Percentiles rank a stretch among this genome's conserved stretches.
phyloP scores from a whole-genome alignment of 2,329 filamentous ascomycete species.

The Fusarium temperatum region DNA sequence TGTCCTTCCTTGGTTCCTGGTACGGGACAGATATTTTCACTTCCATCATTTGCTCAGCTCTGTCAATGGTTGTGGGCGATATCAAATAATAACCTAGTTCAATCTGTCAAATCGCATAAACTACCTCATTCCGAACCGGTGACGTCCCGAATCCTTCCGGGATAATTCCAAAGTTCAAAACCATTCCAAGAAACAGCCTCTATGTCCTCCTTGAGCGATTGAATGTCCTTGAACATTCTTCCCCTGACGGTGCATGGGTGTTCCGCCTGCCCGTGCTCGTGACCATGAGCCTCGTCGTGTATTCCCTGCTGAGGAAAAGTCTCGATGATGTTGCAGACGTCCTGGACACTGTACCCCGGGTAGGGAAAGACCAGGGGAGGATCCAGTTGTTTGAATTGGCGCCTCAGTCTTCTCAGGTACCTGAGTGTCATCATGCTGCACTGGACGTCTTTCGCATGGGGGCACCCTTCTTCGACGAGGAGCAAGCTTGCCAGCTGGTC shows the following conservation, averaged over 20 bases:
- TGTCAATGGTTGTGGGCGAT: neutral
- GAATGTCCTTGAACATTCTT: neutral
- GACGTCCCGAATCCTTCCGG: neutral
- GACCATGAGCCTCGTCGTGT: neutral
- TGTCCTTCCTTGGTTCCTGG: neutral
- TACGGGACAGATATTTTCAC: rapidly evolving
- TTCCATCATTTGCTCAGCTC: neutral
- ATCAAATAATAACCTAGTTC: neutral
- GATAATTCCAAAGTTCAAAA: neutral
- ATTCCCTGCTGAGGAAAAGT: neutral
- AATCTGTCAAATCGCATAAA: neutral
- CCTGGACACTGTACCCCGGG: neutral
- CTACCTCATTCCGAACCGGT: neutral
- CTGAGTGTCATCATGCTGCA: neutral
- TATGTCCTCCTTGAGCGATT: neutral
- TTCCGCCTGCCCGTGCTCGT: neutral
- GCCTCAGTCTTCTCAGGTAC: neutral
- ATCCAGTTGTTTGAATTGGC: neutral
- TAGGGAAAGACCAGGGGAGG: neutral
- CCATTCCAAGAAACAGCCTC: rapidly evolving
- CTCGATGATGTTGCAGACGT: neutral
- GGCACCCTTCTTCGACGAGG: neutral
- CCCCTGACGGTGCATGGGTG: neutral
- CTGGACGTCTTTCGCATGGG: neutral
- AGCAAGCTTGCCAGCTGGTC: neutral